A percentile compares a stretch with the other conserved stretches of the same genome.
phyloP scores from a whole-genome alignment of 2,329 filamentous ascomycete species.

The Aspergillus sp. region DNA sequence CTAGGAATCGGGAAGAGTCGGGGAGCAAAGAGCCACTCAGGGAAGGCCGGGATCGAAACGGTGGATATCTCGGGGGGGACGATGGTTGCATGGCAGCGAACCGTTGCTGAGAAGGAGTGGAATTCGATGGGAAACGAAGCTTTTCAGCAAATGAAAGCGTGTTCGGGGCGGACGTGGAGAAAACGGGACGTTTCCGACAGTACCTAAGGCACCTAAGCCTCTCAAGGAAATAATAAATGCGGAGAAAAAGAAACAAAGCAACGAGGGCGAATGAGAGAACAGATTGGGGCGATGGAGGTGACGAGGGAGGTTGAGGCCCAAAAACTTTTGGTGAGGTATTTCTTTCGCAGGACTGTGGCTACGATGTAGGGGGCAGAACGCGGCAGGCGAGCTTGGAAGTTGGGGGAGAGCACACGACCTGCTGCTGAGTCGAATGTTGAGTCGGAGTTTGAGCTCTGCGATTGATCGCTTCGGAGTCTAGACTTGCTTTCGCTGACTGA shows the following conservation, averaged over 20 bases:
- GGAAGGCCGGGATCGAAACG: conserved; percentile 23
- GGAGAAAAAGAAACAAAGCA: conserved; percentile 23
- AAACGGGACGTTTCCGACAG: conserved; percentile 29
- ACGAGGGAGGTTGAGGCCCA: conserved; percentile 4
- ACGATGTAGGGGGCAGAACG: conserved; percentile 29
- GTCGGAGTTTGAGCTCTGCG: not conserved
- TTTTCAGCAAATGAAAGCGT: conserved; percentile 23
- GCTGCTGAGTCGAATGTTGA: not conserved
- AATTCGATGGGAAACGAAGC: conserved; percentile 26
- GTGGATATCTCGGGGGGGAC: conserved; percentile 27
- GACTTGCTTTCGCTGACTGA: not conserved
- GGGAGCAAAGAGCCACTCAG: conserved; percentile 28
- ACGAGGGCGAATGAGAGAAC: conserved; percentile 10
- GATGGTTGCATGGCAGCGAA: conserved; percentile 29
- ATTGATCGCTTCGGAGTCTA: not conserved
- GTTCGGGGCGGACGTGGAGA: conserved; percentile 24
- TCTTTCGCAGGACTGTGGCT: conserved; percentile 26
- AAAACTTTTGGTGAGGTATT: conserved; percentile 24
- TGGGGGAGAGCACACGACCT: conserved; percentile 1
- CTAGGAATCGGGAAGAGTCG: conserved; percentile 32
- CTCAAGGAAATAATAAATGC: conserved; percentile 22
- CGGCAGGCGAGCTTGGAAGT: not conserved
- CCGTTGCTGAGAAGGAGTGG: conserved; percentile 20
- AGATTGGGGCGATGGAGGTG: not conserved
- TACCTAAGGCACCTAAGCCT: conserved; percentile 6